These are phyloP conservation scores for Tricholoma flavovirens DNA, from an alignment of 768 basidiomycete species.

Conservation along the genomic window DNA sequence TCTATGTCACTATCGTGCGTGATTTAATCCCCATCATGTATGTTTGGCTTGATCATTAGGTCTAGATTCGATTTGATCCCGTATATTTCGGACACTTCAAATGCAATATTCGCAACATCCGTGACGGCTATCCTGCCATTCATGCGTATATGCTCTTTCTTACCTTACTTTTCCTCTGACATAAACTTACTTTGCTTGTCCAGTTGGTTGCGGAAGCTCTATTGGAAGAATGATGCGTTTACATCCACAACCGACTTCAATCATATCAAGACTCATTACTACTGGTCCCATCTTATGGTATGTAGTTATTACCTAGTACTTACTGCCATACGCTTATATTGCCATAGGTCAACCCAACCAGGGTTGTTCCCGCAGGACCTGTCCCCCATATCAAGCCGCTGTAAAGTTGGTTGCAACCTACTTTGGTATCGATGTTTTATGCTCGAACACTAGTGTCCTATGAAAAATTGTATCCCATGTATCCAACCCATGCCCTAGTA, in stretches of 20 bases:
- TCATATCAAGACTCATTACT: no score
- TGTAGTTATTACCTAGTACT: neutral
- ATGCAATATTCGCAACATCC: constrained; percentile 81
- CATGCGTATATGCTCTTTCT: constrained; percentile 40
- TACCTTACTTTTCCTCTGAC: neutral
- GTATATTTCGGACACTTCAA: constrained; percentile 93
- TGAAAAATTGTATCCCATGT: no score
- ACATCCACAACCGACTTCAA: constrained; percentile 84
- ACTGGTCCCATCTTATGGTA: constrained; percentile 51
- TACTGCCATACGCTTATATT: no score
- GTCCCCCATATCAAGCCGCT: neutral
- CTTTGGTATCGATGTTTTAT: no score
- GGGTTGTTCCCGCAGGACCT: neutral
- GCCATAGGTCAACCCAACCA: neutral
- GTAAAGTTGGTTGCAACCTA: no score
- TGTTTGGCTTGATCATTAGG: no score
- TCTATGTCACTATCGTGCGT: constrained; percentile 85
- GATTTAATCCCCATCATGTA: neutral
- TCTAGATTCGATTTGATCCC: constrained; percentile 77
- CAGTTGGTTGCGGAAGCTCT: constrained; percentile 80
- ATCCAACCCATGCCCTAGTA: no score
- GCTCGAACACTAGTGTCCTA: no score
- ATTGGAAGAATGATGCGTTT: constrained; percentile 89
- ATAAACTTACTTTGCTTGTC: neutral
- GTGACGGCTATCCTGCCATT: constrained; percentile 80